phyloP scores from a whole-genome alignment of 345 rosid genomes.

The Aethionema arabicum region DNA sequence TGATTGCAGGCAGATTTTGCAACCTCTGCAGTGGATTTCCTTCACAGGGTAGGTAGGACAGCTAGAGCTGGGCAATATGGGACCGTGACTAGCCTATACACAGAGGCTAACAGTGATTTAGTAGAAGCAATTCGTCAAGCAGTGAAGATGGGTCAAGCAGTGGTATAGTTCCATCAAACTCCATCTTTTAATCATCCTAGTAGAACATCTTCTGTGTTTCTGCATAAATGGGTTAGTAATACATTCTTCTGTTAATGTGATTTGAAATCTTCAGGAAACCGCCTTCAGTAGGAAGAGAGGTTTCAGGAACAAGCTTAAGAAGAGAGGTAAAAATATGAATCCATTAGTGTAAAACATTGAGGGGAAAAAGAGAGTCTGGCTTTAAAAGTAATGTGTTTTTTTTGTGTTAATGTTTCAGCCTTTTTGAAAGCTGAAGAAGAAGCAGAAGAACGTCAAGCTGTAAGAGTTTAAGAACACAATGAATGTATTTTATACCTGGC shows the following conservation, averaged over 20 bases:
- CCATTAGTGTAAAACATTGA: conserved; percentile 6
- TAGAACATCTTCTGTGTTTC: background rate
- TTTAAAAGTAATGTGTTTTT: conserved; percentile 6
- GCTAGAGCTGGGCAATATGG: conserved; percentile 97
- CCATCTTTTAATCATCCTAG: background rate
- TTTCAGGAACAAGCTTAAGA: conserved; percentile 42
- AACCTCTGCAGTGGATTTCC: conserved; percentile 85
- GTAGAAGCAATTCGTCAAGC: conserved; percentile 83
- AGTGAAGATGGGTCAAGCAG: conserved; percentile 65
- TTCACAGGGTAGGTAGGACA: conserved; percentile 95
- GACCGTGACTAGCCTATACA: conserved; percentile 86
- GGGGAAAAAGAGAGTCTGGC: conserved; percentile 4
- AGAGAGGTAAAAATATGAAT: conserved; percentile 36
- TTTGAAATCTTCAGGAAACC: conserved; percentile 34
- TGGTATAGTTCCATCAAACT: conserved; percentile 53
- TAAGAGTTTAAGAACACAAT: conserved; percentile 14
- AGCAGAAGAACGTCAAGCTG: conserved; percentile 26
- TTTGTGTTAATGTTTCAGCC: conserved; percentile 24
- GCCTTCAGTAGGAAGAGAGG: conserved; percentile 44
- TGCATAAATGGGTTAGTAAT: background rate
- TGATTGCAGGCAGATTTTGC: conserved; percentile 91
- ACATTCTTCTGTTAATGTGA: conserved; percentile 14
- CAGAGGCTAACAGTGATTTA: conserved; percentile 67
- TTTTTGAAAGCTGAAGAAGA: conserved; percentile 30
- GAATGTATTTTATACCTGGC: background rate